Conservation (phyloP, 139 green algal species). For the Chlamydomonas applanata region DNA sequence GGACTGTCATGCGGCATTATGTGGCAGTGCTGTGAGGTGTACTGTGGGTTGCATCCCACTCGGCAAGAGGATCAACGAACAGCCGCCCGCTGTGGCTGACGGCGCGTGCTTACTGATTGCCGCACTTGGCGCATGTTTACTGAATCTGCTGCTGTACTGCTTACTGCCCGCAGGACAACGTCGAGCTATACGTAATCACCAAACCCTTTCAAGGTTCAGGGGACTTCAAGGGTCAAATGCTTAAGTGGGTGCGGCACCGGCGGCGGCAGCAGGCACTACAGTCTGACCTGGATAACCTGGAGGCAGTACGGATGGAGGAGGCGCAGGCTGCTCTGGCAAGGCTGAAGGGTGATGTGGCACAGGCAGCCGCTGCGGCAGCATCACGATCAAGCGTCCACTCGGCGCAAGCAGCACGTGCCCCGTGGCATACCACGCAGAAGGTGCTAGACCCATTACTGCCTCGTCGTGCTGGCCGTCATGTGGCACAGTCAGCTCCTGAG, state of each 20-base stretch:
- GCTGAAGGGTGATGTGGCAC: neutral
- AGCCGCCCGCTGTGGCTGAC: too few relatives aligned
- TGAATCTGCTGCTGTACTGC: neutral
- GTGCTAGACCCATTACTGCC: slow-evolving; percentile 5
- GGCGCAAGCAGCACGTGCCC: slow-evolving; percentile 32
- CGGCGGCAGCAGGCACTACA: neutral
- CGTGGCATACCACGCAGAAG: neutral
- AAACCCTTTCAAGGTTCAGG: slow-evolving; percentile 38
- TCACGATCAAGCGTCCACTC: neutral
- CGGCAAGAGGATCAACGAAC: too few relatives aligned
- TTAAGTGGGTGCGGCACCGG: slow-evolving; percentile 6
- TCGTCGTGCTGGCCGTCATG: neutral
- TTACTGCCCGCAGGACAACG: slow-evolving; percentile 26
- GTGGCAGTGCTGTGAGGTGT: too few relatives aligned
- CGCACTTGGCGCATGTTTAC: too few relatives aligned
- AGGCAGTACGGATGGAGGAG: neutral
- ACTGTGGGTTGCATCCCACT: too few relatives aligned
- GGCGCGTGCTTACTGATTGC: too few relatives aligned
- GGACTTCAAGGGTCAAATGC: slow-evolving; percentile 34
- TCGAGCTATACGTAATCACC: slow-evolving; percentile 55
- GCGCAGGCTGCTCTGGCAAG: neutral
- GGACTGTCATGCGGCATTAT: too few relatives aligned
- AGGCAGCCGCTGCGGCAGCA: neutral
- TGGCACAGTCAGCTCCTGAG: neutral
- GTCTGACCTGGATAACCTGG: neutral